phyloP scores from a whole-genome alignment of 2,329 filamentous ascomycete genomes.

The Trichoderma gracile region DNA sequence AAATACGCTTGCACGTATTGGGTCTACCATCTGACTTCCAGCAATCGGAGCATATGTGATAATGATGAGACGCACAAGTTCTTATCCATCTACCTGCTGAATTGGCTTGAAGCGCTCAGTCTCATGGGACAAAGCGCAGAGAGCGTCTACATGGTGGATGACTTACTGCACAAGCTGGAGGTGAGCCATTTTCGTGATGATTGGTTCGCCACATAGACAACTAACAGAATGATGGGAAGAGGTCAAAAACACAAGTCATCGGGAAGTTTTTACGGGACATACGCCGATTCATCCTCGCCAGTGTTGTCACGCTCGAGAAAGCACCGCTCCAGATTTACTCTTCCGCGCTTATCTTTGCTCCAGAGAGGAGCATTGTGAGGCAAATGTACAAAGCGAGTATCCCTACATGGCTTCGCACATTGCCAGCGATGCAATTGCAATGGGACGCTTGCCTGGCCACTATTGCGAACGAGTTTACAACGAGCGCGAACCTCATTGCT shows the following conservation, averaged over 20 bases:
- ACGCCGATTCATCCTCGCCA: conserved; percentile 27
- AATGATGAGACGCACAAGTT: conserved; percentile 38
- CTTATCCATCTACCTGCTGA: conserved; percentile 41
- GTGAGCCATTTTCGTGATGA: background rate
- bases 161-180: background rate
- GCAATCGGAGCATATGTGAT: conserved; percentile 34
- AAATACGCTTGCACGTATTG: conserved; percentile 47
- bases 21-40: conserved; percentile 37
- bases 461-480: accelerated
- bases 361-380: conserved; percentile 29
- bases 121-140: conserved; percentile 33
- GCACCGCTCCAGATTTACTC: conserved; percentile 35
- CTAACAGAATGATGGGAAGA: background rate
- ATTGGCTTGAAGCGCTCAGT: conserved; percentile 46
- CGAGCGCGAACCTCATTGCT: accelerated
- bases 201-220: background rate
- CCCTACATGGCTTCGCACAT: conserved; percentile 28
- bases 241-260: background rate
- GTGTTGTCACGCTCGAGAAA: conserved; percentile 17
- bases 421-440: background rate
- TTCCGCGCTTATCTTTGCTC: conserved; percentile 33
- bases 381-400: conserved; percentile 24
- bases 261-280: conserved; percentile 29
- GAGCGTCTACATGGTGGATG: conserved; percentile 22
- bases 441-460: conserved; percentile 17